Conservation (phyloP, 345 rosid species). For the Brassica cretica region DNA sequence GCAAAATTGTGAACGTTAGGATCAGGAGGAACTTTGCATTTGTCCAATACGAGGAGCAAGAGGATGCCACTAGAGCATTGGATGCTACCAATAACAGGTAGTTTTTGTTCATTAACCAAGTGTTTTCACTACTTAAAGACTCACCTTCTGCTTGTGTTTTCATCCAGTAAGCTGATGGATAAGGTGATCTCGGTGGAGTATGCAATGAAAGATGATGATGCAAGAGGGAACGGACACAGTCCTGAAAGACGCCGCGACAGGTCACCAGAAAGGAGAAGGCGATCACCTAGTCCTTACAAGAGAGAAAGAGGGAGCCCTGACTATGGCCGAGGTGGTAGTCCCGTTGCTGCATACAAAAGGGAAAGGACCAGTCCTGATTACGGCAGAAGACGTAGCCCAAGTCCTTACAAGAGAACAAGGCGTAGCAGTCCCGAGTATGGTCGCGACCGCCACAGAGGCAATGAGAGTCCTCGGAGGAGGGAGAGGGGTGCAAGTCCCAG, state of each 20-base stretch:
- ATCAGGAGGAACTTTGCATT: constrained; percentile 97
- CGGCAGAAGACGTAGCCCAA: constrained; percentile 63
- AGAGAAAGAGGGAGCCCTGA: constrained; percentile 95
- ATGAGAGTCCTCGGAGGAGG: constrained; percentile 60
- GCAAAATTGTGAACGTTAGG: constrained; percentile 84
- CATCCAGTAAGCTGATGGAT: constrained; percentile 86
- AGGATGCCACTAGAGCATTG: constrained; percentile 84
- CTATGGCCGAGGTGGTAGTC: constrained; percentile 81
- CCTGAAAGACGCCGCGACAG: constrained; percentile 77
- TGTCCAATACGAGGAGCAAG: constrained; percentile 82
- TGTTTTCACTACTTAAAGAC: constrained; percentile 2
- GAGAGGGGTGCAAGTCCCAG: constrained; percentile 54
- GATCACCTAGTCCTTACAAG: constrained; percentile 75
- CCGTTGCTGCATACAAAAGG: constrained; percentile 50
- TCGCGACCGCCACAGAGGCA: constrained; percentile 47
- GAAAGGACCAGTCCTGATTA: constrained; percentile 78
- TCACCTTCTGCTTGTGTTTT: not conserved
- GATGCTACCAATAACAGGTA: constrained; percentile 87
- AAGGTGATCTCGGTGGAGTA: constrained; percentile 90
- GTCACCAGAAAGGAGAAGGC: constrained; percentile 76
- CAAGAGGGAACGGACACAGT: constrained; percentile 62
- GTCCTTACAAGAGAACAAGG: constrained; percentile 59
- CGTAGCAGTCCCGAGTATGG: constrained; percentile 59
- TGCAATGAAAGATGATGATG: constrained; percentile 91
- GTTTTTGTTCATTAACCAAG: not conserved